A percentile compares a stretch with the other conserved stretches of the same genome.
These are phyloP conservation scores for Fusarium drepaniforme DNA, from an alignment of 2,329 filamentous ascomycete species.

Conservation along the genomic window DNA sequence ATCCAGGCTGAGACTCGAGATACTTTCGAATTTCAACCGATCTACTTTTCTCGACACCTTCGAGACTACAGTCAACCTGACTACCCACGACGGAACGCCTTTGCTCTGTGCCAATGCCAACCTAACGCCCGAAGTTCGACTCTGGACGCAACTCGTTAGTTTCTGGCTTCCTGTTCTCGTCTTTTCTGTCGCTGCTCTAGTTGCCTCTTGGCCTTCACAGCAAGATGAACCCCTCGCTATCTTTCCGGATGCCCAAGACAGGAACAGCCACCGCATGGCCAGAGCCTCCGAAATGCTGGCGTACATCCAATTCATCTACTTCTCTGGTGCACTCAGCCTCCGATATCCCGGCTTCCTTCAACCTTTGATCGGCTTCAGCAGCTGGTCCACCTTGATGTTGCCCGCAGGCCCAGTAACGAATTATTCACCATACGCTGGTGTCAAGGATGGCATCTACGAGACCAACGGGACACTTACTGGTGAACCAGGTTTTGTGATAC, in stretches of 20 bases:
- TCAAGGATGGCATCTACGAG: slow-evolving; percentile 71
- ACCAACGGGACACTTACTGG: slow-evolving; percentile 72
- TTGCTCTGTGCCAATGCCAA: slow-evolving; percentile 1
- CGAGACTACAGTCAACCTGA: slow-evolving; percentile 8
- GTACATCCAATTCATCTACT: slow-evolving; percentile 80
- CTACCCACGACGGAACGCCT: neutral
- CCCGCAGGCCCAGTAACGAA: slow-evolving; percentile 41
- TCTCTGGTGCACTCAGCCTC: slow-evolving; percentile 76
- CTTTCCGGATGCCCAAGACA: neutral
- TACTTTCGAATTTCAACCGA: slow-evolving; percentile 1
- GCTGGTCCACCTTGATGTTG: slow-evolving; percentile 78
- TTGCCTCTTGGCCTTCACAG: neutral
- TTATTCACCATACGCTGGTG: slow-evolving; percentile 41
- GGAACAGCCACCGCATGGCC: neutral
- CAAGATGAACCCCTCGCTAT: neutral
- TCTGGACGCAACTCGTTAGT: slow-evolving; percentile 6
- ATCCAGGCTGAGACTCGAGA: slow-evolving; percentile 12
- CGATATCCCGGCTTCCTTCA: slow-evolving; percentile 82
- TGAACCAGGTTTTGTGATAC: slow-evolving; percentile 69
- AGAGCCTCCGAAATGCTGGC: slow-evolving; percentile 69
- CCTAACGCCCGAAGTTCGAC: slow-evolving; percentile 11
- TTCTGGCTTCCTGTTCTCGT: slow-evolving; percentile 21
- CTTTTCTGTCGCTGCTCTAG: slow-evolving; percentile 4
- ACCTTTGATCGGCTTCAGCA: slow-evolving; percentile 74
- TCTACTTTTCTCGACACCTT: slow-evolving; percentile 25